Conservation (phyloP, 345 rosid species). For the Tarenaya hassleriana region DNA sequence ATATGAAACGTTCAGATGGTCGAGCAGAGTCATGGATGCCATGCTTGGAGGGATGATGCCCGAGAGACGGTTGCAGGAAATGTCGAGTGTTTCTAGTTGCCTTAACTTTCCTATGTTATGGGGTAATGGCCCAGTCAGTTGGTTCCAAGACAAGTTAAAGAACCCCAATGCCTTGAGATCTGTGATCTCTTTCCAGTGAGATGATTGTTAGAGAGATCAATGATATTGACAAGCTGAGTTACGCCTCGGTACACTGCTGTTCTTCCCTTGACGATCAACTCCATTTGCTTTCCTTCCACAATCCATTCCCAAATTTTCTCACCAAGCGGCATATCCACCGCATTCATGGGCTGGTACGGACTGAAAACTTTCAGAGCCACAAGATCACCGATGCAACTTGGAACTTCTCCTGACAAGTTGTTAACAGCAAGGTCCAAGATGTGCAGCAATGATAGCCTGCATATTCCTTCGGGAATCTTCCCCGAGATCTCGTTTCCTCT, state of each 20-base stretch:
- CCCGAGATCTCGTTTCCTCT: slow-evolving; percentile 19
- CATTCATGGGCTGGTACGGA: neutral
- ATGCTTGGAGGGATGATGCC: slow-evolving; percentile 23
- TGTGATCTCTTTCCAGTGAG: slow-evolving; percentile 17
- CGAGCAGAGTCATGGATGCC: slow-evolving; percentile 12
- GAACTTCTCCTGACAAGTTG: slow-evolving; percentile 15
- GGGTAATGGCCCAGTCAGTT: slow-evolving; percentile 22
- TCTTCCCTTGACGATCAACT: slow-evolving; percentile 13
- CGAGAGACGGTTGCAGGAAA: slow-evolving; percentile 21
- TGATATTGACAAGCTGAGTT: slow-evolving; percentile 6
- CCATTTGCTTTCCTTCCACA: neutral
- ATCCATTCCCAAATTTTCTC: neutral
- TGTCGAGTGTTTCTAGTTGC: slow-evolving; percentile 20
- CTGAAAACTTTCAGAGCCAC: neutral
- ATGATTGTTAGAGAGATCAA: slow-evolving; percentile 23
- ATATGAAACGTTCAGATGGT: slow-evolving; percentile 23
- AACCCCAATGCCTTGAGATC: slow-evolving; percentile 3
- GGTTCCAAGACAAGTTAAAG: slow-evolving; percentile 25
- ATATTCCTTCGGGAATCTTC: slow-evolving; percentile 18
- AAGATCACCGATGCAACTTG: slow-evolving; percentile 11
- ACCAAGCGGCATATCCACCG: neutral
- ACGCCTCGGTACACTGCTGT: slow-evolving; percentile 2
- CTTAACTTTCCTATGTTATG: slow-evolving; percentile 3
- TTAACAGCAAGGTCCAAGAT: slow-evolving; percentile 17
- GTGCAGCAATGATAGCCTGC: slow-evolving; percentile 15